phyloP scores from a whole-genome alignment of 2,329 filamentous ascomycete species.

The Helicocarpus griseus region DNA sequence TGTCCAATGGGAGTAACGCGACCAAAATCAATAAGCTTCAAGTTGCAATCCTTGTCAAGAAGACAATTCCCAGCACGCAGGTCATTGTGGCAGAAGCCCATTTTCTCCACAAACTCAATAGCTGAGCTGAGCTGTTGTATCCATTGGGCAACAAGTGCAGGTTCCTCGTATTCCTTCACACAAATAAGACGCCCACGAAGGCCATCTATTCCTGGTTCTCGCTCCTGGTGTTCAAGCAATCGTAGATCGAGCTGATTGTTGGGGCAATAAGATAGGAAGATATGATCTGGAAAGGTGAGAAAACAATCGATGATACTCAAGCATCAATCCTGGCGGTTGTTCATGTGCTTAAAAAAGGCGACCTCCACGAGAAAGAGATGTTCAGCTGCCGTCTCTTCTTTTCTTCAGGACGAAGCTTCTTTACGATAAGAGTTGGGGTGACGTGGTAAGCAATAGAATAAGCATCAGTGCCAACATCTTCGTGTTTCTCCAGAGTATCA shows the following conservation, averaged over 20 bases:
- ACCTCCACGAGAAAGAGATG: conserved; percentile 10
- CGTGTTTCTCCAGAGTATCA: background rate
- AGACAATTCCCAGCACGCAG: conserved; percentile 11
- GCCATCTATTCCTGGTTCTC: conserved; percentile 7
- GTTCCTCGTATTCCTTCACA: conserved; percentile 13
- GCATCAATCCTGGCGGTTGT: conserved; percentile 9
- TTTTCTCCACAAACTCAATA: conserved; percentile 13
- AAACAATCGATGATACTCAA: conserved; percentile 12
- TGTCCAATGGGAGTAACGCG: conserved; percentile 14
- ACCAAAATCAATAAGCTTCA: conserved; percentile 12
- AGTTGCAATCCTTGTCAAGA: conserved; percentile 10
- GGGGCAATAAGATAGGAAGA: conserved; percentile 13
- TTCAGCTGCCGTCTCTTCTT: background rate
- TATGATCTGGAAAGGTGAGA: conserved; percentile 10
- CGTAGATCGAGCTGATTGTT: conserved; percentile 1
- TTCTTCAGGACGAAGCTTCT: conserved; percentile 9
- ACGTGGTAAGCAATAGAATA: conserved; percentile 9
- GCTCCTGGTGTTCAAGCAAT: conserved; percentile 8
- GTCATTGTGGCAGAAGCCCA: conserved; percentile 14
- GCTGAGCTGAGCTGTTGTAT: conserved; percentile 14
- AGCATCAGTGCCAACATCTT: conserved; percentile 7
- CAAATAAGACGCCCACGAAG: conserved; percentile 7
- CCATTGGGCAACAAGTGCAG: conserved; percentile 13
- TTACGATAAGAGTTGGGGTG: conserved; percentile 12
- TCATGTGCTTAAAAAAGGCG: conserved; percentile 11